phyloP scores from a whole-genome alignment of 768 basidiomycete species.

The Strobilomyces dryophilus region DNA sequence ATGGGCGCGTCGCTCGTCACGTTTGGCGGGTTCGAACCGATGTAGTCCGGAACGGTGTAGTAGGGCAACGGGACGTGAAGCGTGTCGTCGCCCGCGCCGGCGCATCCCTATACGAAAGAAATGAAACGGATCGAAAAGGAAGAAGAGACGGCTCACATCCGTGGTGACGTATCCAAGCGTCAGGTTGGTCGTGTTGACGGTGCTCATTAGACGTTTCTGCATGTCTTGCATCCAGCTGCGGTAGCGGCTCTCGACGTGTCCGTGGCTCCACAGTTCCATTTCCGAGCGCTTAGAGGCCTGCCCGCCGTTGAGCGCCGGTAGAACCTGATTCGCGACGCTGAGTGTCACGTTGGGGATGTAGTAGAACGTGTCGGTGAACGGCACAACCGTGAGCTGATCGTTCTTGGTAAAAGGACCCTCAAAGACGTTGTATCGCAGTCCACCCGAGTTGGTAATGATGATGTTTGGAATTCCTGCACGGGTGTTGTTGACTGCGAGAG shows the following conservation, averaged over 20 bases:
- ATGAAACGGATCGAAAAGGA: not conserved
- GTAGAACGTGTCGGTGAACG: constrained; percentile 62
- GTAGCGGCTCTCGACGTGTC: constrained; percentile 49
- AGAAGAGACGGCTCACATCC: constrained; percentile 43
- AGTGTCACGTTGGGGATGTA: constrained; percentile 56
- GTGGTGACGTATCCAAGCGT: constrained; percentile 74
- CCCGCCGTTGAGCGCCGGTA: constrained; percentile 48
- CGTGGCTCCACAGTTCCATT: constrained; percentile 34
- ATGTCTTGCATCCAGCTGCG: constrained; percentile 57
- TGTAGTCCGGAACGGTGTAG: constrained; percentile 51
- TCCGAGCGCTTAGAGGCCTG: constrained; percentile 22
- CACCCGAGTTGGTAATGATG: constrained; percentile 62
- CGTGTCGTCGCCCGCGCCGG: constrained; percentile 73
- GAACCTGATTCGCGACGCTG: constrained; percentile 47
- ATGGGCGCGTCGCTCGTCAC: constrained; percentile 48
- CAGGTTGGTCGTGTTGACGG: constrained; percentile 40
- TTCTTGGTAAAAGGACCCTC: constrained; percentile 72
- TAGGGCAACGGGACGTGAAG: constrained; percentile 58
- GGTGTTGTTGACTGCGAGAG: constrained; percentile 59
- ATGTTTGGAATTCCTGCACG: constrained; percentile 57
- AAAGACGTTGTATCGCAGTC: constrained; percentile 63
- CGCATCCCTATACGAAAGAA: constrained; percentile 47
- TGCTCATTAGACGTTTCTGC: constrained; percentile 33
- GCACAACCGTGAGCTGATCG: constrained; percentile 72
- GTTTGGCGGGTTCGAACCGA: constrained; percentile 51